These are phyloP conservation scores for Auxenochlorella protothecoides DNA, from an alignment of 139 green algal genomes.

Conservation along the genomic window DNA sequence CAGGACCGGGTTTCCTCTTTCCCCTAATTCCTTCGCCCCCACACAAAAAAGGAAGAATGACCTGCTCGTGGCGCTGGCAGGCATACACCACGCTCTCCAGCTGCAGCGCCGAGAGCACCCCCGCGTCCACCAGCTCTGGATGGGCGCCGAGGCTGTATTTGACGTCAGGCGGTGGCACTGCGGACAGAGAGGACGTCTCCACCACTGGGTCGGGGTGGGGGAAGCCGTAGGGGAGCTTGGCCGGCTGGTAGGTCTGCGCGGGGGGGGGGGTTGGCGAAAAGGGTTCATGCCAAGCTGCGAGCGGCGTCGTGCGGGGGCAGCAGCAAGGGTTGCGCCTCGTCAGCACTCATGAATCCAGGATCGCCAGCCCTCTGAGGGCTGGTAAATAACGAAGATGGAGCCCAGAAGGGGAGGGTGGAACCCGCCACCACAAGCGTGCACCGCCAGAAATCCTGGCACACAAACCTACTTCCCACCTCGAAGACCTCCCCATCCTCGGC, in stretches of 20 bases:
- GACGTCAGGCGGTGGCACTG: constrained; percentile 42
- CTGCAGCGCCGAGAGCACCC: constrained; percentile 60
- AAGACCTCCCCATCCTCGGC: too few species aligned
- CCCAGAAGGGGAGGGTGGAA: too few species aligned
- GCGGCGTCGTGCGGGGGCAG: too few species aligned
- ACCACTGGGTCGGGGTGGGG: constrained; percentile 48
- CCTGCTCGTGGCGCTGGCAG: constrained; percentile 61
- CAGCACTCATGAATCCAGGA: too few species aligned
- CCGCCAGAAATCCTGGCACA: too few species aligned
- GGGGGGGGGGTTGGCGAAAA: not conserved
- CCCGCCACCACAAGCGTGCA: too few species aligned
- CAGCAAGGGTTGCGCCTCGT: too few species aligned
- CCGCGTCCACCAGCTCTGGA: constrained; percentile 16
- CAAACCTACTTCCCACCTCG: too few species aligned
- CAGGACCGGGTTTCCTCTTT: too few species aligned
- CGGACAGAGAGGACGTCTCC: constrained; percentile 40
- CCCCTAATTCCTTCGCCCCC: too few species aligned
- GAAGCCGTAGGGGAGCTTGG: constrained; percentile 32
- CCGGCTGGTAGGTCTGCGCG: constrained; percentile 25
- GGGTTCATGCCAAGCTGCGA: not conserved
- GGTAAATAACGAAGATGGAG: too few species aligned
- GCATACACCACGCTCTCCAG: constrained; percentile 78
- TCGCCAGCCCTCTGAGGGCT: too few species aligned
- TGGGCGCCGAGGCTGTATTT: constrained; percentile 21
- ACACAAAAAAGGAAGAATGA: not conserved